These are phyloP conservation scores for Trichomonas tenax DNA, from an alignment of 208 protist species.

Conservation along the genomic window DNA sequence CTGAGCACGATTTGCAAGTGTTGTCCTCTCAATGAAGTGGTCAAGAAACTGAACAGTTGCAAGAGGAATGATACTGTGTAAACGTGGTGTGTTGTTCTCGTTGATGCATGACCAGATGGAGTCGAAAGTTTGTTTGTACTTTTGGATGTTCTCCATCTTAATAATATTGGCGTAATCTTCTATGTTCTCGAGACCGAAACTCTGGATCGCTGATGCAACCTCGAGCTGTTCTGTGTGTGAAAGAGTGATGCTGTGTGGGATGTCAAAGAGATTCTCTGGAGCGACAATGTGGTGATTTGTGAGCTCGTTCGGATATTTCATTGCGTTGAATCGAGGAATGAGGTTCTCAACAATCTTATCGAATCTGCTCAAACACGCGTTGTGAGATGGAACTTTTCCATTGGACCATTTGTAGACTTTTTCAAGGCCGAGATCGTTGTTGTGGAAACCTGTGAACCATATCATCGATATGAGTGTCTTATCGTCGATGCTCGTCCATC, in stretches of 20 bases:
- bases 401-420: neutral
- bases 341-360: neutral
- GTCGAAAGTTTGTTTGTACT: neutral
- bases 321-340: neutral
- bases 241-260: neutral
- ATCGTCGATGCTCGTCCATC: neutral
- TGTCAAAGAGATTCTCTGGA: neutral
- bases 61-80: neutral
- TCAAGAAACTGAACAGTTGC: neutral
- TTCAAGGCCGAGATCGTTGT: neutral
- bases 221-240: neutral
- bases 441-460: neutral
- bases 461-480: neutral
- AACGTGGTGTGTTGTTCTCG: neutral
- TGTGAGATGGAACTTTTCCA: neutral
- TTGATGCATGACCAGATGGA: neutral
- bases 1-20: neutral
- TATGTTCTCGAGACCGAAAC: neutral
- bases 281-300: neutral
- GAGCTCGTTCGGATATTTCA: neutral
- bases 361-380: neutral
- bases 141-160: neutral
- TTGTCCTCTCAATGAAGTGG: neutral
- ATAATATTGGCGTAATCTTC: neutral
- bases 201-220: neutral